Evolutionary conservation across 1,284 basidiomycete genomes (phyloP).

Genomic region (Cryptococcus sp.): DNA sequence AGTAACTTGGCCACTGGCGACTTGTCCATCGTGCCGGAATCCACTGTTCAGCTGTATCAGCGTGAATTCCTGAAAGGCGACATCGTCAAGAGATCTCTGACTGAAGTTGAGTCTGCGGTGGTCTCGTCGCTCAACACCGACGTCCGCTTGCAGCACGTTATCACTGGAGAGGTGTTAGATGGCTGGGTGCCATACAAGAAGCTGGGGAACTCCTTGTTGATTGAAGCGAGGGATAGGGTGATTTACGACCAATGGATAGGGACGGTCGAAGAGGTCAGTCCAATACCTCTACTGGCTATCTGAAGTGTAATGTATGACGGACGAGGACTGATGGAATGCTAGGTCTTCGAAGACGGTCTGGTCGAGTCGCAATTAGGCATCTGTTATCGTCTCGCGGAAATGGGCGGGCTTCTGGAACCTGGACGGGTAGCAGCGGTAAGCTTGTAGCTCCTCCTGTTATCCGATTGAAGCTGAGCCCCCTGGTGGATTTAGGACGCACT

Average conservation of each 20-base stretch:
- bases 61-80: slow-evolving; percentile 77
- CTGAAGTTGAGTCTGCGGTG: slow-evolving; percentile 75
- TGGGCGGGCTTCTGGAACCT: slow-evolving; percentile 50
- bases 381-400: slow-evolving; percentile 71
- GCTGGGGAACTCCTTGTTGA: slow-evolving; percentile 58
- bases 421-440: slow-evolving; percentile 33
- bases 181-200: slow-evolving; percentile 67
- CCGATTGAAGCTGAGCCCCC: slow-evolving; percentile 5
- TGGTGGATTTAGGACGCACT: slow-evolving; percentile 21
- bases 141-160: slow-evolving; percentile 71
- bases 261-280: slow-evolving; percentile 59
- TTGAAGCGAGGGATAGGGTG: slow-evolving; percentile 76
- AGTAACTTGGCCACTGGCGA: slow-evolving; percentile 58
- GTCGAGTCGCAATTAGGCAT: slow-evolving; percentile 61
- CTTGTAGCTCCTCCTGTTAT: slow-evolving; percentile 8
- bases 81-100: slow-evolving; percentile 74
- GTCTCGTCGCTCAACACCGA: slow-evolving; percentile 66
- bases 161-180: slow-evolving; percentile 64
- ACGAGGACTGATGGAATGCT: neutral
- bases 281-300: neutral
- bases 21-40: slow-evolving; percentile 72
- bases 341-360: slow-evolving; percentile 84
- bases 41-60: slow-evolving; percentile 71
- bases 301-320: neutral
- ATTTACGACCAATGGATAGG: slow-evolving; percentile 85